Conservation (phyloP, 2,329 filamentous ascomycete species). For the Arachnomyces sp. region DNA sequence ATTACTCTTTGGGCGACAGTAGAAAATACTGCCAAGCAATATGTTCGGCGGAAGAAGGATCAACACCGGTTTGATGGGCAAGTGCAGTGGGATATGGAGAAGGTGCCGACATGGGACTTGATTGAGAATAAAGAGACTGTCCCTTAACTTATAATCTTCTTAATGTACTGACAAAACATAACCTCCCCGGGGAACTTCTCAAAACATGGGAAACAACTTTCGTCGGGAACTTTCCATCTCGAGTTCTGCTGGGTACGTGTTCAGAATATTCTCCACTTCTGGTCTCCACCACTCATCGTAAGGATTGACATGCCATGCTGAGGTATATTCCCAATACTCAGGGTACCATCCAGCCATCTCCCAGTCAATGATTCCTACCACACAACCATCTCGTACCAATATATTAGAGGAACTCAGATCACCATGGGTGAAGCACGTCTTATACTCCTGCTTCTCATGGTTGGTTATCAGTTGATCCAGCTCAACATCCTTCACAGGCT, state of each 20-base stretch:
- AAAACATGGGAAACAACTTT: no score
- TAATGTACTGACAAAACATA: neutral
- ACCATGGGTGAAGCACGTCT: slow-evolving; percentile 7
- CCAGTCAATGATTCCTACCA: slow-evolving; percentile 42
- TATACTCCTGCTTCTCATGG: neutral
- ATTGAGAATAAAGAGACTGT: slow-evolving; percentile 18
- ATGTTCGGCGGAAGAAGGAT: slow-evolving; percentile 27
- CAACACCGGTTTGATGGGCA: slow-evolving; percentile 13
- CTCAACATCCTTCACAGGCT: slow-evolving; percentile 4
- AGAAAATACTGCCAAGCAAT: slow-evolving; percentile 26
- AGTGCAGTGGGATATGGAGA: slow-evolving; percentile 13
- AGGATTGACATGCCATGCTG: slow-evolving; percentile 26
- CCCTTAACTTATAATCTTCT: slow-evolving; percentile 6
- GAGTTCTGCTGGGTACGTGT: slow-evolving; percentile 29
- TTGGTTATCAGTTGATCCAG: slow-evolving; percentile 5
- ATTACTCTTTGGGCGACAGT: slow-evolving; percentile 32
- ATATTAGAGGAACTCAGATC: slow-evolving; percentile 18
- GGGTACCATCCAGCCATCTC: slow-evolving; percentile 38
- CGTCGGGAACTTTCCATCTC: slow-evolving; percentile 34
- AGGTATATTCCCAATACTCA: slow-evolving; percentile 38
- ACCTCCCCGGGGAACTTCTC: slow-evolving; percentile 27
- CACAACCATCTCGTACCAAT: slow-evolving; percentile 22
- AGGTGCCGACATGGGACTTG: slow-evolving; percentile 21
- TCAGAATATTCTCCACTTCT: slow-evolving; percentile 28
- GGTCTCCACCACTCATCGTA: slow-evolving; percentile 22